Conservation (phyloP, 192 early-diverging fungal genomes). For the Backusella parvicylindrica region DNA sequence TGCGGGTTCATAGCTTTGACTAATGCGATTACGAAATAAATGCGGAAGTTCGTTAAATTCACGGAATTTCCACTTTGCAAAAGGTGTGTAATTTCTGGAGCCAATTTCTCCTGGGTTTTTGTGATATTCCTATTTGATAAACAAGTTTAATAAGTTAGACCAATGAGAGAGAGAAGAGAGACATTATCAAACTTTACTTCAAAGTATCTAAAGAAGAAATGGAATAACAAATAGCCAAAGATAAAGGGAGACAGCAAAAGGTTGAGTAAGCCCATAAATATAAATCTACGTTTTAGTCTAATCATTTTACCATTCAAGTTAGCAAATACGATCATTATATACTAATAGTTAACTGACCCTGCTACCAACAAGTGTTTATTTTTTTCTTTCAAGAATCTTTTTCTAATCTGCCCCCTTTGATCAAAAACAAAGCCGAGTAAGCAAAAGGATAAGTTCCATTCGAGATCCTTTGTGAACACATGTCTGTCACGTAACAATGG, state of each 20-base stretch:
- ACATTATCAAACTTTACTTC: slow-evolving; percentile 59
- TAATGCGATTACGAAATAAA: slow-evolving; percentile 74
- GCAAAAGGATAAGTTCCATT: slow-evolving; percentile 91
- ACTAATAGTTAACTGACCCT: slow-evolving; percentile 52
- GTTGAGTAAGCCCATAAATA: slow-evolving; percentile 84
- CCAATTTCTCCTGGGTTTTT: slow-evolving; percentile 80
- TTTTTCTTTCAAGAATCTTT: slow-evolving; percentile 73
- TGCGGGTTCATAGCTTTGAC: slow-evolving; percentile 69
- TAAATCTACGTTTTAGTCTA: slow-evolving; percentile 74
- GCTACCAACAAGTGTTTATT: slow-evolving; percentile 62
- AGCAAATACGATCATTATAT: not conserved
- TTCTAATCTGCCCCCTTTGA: slow-evolving; percentile 76
- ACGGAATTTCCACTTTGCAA: slow-evolving; percentile 91
- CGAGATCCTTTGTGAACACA: slow-evolving; percentile 81
- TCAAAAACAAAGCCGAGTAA: slow-evolving; percentile 88
- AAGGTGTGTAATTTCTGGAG: slow-evolving; percentile 78
- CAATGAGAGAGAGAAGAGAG: not conserved
- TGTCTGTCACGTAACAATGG: slow-evolving; percentile 52
- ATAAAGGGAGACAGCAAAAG: slow-evolving; percentile 87
- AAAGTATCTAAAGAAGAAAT: slow-evolving; percentile 92
- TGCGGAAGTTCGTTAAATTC: slow-evolving; percentile 99
- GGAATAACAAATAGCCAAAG: slow-evolving; percentile 71
- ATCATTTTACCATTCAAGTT: not conserved
- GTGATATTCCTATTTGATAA: slow-evolving; percentile 57
- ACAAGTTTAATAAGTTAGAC: too few relatives aligned